Evolutionary conservation across 2,329 filamentous ascomycete species (phyloP).

Genomic region (Metarhizium anisopliae): DNA sequence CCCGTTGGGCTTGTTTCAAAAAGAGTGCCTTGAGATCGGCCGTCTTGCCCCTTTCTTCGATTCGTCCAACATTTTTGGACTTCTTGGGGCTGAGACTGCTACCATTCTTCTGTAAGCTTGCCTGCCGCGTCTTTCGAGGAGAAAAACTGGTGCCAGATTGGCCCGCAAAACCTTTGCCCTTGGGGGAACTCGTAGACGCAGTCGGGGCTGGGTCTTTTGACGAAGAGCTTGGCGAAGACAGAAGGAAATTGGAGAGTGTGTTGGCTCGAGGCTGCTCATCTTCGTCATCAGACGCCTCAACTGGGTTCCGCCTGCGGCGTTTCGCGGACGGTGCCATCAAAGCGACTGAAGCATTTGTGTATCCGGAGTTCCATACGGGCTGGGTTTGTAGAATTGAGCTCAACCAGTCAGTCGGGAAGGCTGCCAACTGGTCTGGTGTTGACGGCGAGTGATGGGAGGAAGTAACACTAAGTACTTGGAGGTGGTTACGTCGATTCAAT

Average conservation of each 20-base stretch:
- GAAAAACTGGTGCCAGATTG: conserved; percentile 9
- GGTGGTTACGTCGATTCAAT: too few species aligned
- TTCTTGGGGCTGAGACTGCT: conserved; percentile 30
- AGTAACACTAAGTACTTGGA: conserved; percentile 4
- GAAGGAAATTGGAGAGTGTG: conserved; percentile 43
- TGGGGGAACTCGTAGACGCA: conserved; percentile 33
- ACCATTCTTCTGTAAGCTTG: conserved; percentile 14
- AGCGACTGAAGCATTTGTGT: conserved; percentile 20
- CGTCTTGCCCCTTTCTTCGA: conserved; percentile 42
- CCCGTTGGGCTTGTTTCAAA: conserved; percentile 49
- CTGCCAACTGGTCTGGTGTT: not conserved
- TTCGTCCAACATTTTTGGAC: conserved; percentile 26
- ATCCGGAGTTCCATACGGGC: conserved; percentile 13
- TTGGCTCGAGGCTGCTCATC: conserved; percentile 34
- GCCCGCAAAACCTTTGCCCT: conserved; percentile 14
- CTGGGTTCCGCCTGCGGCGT: conserved; percentile 48
- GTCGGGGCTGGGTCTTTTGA: conserved; percentile 21
- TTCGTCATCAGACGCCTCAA: conserved; percentile 41
- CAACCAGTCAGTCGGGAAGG: not conserved
- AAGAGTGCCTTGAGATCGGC: conserved; percentile 52
- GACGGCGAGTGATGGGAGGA: conserved; percentile 2
- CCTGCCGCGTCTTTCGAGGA: conserved; percentile 13
- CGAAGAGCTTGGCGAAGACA: conserved; percentile 41
- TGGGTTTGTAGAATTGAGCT: not conserved
- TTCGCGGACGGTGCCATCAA: conserved; percentile 50